A percentile compares a stretch with the other conserved stretches of the same genome.
These are phyloP conservation scores for Escallonia herrerae DNA, from an alignment of 129 eudicot genomes.

Conservation along the genomic window DNA sequence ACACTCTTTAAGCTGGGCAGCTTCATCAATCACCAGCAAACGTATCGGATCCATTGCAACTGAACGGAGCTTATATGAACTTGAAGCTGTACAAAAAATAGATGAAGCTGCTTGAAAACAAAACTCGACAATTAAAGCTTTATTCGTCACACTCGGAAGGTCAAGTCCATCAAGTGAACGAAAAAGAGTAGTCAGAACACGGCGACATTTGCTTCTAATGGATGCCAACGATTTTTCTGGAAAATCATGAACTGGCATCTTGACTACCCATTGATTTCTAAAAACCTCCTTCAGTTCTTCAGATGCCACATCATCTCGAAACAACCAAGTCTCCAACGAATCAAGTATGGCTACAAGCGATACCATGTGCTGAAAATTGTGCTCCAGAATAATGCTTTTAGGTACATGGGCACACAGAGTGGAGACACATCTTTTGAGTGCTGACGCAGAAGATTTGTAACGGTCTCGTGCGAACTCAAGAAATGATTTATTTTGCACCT, in stretches of 20 bases:
- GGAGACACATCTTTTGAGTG: slow-evolving; percentile 24
- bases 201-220: slow-evolving; percentile 10
- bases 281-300: slow-evolving; percentile 17
- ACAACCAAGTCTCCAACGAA: slow-evolving; percentile 16
- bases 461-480: slow-evolving; percentile 20
- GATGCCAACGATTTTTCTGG: neutral
- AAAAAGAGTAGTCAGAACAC: slow-evolving; percentile 18
- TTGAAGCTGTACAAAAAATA: slow-evolving; percentile 30
- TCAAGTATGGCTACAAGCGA: slow-evolving; percentile 6
- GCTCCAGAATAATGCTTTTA: slow-evolving; percentile 9
- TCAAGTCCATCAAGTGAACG: slow-evolving; percentile 9
- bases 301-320: slow-evolving; percentile 13
- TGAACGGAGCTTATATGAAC: slow-evolving; percentile 16
- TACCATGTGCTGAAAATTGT: slow-evolving; percentile 5
- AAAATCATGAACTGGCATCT: neutral
- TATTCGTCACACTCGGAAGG: neutral
- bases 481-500: slow-evolving; percentile 1
- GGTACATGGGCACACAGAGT: slow-evolving; percentile 30
- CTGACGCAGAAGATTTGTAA: slow-evolving; percentile 4
- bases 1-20: slow-evolving; percentile 15
- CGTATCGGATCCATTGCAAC: neutral
- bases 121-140: slow-evolving; percentile 7
- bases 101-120: slow-evolving; percentile 27
- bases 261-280: neutral
- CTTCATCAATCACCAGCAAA: slow-evolving; percentile 20